phyloP scores from a whole-genome alignment of 179 eudicot genomes.

The Drosera spatulata region DNA sequence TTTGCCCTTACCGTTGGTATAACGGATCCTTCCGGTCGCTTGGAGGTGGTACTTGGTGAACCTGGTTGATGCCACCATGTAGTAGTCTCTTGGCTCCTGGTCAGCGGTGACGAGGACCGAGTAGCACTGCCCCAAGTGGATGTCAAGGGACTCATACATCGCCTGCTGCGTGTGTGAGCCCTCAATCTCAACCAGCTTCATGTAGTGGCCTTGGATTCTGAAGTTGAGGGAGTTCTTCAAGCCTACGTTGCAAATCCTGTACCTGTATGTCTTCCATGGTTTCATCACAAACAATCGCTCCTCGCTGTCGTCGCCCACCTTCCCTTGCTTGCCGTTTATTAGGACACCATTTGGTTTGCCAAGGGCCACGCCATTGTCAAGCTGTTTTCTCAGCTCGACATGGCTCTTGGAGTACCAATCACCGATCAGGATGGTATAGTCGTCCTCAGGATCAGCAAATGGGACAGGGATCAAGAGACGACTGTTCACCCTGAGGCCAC shows the following conservation, averaged over 20 bases:
- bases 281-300: conserved; percentile 33
- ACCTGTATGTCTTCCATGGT: conserved; percentile 24
- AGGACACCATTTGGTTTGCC: conserved; percentile 20
- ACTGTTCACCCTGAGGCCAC: too few relatives aligned
- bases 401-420: conserved; percentile 27
- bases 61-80: conserved; percentile 31
- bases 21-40: too few relatives aligned
- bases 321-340: conserved; percentile 15
- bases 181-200: conserved; percentile 24
- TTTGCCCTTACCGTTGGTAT: conserved; percentile 6
- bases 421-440: conserved; percentile 25
- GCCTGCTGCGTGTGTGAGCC: too few relatives aligned
- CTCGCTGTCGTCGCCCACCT: conserved; percentile 15
- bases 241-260: conserved; percentile 42
- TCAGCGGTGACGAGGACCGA: conserved; percentile 37
- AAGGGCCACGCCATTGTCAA: conserved; percentile 11
- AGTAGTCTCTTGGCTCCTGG: conserved; percentile 33
- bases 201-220: conserved; percentile 24
- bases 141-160: too few relatives aligned
- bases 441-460: conserved; percentile 6
- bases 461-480: too few relatives aligned
- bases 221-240: conserved; percentile 32
- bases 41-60: too few relatives aligned
- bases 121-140: not conserved
- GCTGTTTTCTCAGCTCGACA: conserved; percentile 7